Evolutionary conservation across 2,329 filamentous ascomycete genomes (phyloP), one percentile per base, ranked within the genome.

Genomic region (Dothideomycetes sp.): DNA sequence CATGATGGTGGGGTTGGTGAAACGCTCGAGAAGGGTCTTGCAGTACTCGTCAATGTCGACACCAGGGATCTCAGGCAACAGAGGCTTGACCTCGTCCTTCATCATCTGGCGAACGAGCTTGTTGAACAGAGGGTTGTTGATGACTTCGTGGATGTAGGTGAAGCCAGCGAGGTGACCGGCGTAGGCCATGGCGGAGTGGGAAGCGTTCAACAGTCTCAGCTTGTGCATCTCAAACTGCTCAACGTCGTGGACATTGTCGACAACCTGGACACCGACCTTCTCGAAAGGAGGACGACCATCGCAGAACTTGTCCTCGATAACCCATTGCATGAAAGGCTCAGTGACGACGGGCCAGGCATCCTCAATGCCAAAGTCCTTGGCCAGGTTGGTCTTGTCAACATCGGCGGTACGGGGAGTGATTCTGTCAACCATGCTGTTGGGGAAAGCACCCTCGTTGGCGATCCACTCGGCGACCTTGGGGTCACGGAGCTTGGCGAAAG

Each of bases 141-240:
- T 68, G 32, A 71, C 70, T 53, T 73, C 69, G 55, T 73, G 69
- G 31, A 73, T 69, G 53, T 73, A 72, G 51, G 65, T 58, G 59
- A 71, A 73, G 45, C 70, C 70, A 1, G 69, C 68, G 29, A 73
- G 59, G 45, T 69, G 65, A 31, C 67, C 70, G 0, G 67, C 60
- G 58, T 73, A 73, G 12, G 67, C 66, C 41, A 73, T 62, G 41
- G 70, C 67, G 0, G 69, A 70, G 63, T 73, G 70, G 38, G 63
- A 67, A 45, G 64, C 70, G 52, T 73, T 73, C 44, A 73, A 66
- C 41, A 73, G 63, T 13, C 70, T 69, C 25, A 73, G 67, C 62
- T 73, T 73, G 63, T 73, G 69, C 62, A 68, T 71, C 63, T 73
- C 70, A 47, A 71, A 73, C 52, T 70, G 56, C 58, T 73, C 70